phyloP scores from a whole-genome alignment of 441 rosid genomes.

The Pelargonium citronellum region DNA sequence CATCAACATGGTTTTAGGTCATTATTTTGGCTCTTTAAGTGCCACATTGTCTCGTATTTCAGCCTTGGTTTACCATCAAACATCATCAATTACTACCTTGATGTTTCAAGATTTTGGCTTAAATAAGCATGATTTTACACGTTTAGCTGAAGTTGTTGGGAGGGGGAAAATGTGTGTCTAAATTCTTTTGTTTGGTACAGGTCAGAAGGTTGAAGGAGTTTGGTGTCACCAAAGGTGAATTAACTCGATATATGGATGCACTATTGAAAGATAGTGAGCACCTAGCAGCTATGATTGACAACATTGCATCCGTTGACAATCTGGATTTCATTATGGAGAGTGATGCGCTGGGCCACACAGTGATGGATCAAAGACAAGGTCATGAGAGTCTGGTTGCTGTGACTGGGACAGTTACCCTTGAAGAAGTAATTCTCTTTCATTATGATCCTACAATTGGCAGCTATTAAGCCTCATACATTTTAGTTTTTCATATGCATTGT shows the following conservation, averaged over 20 bases:
- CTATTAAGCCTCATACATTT: slow-evolving; percentile 12
- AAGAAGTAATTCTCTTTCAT: slow-evolving; percentile 52
- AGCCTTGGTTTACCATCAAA: slow-evolving; percentile 5
- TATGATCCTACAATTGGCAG: slow-evolving; percentile 13
- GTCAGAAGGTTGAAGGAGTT: slow-evolving; percentile 97
- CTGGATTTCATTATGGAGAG: slow-evolving; percentile 98
- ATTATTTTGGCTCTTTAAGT: background rate
- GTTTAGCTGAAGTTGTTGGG: background rate
- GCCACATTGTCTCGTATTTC: background rate
- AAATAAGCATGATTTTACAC: background rate
- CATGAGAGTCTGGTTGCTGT: slow-evolving; percentile 87
- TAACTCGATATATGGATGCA: slow-evolving; percentile 96
- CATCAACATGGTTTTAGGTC: slow-evolving; percentile 8
- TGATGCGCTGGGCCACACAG: slow-evolving; percentile 87
- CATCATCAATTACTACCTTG: background rate
- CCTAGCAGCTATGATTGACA: slow-evolving; percentile 95
- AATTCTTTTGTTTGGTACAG: slow-evolving; percentile 36
- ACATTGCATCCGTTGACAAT: slow-evolving; percentile 97
- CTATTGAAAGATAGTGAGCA: slow-evolving; percentile 97
- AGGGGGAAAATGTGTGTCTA: background rate
- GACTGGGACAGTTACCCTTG: slow-evolving; percentile 86
- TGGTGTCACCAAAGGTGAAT: slow-evolving; percentile 97
- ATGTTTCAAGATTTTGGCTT: background rate
- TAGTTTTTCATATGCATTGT: slow-evolving; percentile 4
- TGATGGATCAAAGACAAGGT: slow-evolving; percentile 98